phyloP scores from a whole-genome alignment of 805 yeast genomes.

The Blastobotrys terrestris region DNA sequence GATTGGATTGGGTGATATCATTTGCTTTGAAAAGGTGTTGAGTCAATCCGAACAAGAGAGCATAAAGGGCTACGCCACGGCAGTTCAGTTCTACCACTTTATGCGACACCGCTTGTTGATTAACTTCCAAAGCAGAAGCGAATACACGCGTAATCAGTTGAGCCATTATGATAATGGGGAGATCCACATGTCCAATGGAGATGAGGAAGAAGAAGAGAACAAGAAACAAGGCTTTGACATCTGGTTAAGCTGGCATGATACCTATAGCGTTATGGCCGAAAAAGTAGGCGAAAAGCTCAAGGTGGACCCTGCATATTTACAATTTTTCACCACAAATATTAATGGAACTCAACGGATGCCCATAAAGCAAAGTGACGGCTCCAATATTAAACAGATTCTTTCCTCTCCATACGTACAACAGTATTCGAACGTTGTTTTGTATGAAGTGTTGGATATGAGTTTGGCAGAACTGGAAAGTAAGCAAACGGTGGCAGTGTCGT shows the following conservation, averaged over 20 bases:
- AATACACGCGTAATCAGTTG: neutral
- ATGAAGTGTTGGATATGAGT: constrained; percentile 71
- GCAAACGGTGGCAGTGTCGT: constrained; percentile 56
- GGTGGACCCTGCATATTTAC: constrained; percentile 53
- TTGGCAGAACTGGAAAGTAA: constrained; percentile 72
- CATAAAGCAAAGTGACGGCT: constrained; percentile 28
- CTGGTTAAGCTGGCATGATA: constrained; percentile 61
- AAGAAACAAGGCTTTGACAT: constrained; percentile 34
- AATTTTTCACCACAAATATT: constrained; percentile 59
- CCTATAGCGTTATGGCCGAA: constrained; percentile 55
- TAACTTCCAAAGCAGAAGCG: constrained; percentile 16
- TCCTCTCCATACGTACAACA: constrained; percentile 15
- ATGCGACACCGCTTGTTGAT: constrained; percentile 27
- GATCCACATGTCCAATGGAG: constrained; percentile 17
- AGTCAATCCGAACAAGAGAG: constrained; percentile 18
- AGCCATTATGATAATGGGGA: neutral
- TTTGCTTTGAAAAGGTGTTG: constrained; percentile 28
- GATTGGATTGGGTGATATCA: constrained; percentile 32
- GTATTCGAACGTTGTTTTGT: constrained; percentile 42
- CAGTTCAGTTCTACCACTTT: constrained; percentile 29
- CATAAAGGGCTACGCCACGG: constrained; percentile 14
- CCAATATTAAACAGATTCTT: constrained; percentile 32
- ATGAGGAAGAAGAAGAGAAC: constrained; percentile 16
- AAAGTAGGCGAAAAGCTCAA: constrained; percentile 50
- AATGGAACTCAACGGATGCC: constrained; percentile 40